These are phyloP conservation scores for Kluyveromyces aestuarii DNA, from an alignment of 805 yeast species.

Conservation along the genomic window DNA sequence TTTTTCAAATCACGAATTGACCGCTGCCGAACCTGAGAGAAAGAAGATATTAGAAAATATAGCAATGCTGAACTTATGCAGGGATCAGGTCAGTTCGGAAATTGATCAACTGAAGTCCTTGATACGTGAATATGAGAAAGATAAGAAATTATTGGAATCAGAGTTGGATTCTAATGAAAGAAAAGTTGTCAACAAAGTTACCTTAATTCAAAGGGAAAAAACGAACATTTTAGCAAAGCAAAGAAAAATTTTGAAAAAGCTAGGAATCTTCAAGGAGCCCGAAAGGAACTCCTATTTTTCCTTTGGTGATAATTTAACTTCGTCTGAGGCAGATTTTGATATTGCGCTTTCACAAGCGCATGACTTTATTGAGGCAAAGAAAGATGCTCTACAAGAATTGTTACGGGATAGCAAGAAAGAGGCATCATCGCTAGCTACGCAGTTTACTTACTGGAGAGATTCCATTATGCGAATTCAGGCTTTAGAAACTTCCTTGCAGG, in stretches of 20 bases:
- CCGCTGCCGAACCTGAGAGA: neutral
- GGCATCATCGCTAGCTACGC: constrained; percentile 8
- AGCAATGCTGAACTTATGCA: constrained; percentile 7
- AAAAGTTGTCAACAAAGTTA: constrained; percentile 10
- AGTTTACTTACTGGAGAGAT: constrained; percentile 18
- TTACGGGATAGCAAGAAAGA: constrained; percentile 18
- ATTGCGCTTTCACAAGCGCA: constrained; percentile 14
- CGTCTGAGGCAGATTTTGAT: neutral
- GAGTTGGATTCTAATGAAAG: constrained; percentile 13
- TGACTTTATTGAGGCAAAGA: constrained; percentile 20
- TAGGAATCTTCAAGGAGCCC: constrained; percentile 8
- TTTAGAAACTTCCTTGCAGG: constrained; percentile 15
- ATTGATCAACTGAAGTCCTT: constrained; percentile 15
- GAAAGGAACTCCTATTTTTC: neutral
- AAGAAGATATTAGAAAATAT: constrained; percentile 6
- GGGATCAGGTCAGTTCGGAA: constrained; percentile 8
- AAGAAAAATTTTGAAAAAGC: constrained; percentile 9
- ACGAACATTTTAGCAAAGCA: constrained; percentile 7
- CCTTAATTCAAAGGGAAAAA: constrained; percentile 9
- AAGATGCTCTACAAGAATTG: constrained; percentile 15
- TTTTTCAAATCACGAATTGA: neutral
- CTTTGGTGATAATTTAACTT: neutral
- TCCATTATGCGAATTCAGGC: constrained; percentile 10
- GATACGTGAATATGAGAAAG: constrained; percentile 16
- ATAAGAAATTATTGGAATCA: constrained; percentile 14